Evolutionary conservation across 495 filamentous ascomycete genomes (phyloP), one percentile per base, ranked within the genome.

Genomic region (Elasticomyces elasticus): DNA sequence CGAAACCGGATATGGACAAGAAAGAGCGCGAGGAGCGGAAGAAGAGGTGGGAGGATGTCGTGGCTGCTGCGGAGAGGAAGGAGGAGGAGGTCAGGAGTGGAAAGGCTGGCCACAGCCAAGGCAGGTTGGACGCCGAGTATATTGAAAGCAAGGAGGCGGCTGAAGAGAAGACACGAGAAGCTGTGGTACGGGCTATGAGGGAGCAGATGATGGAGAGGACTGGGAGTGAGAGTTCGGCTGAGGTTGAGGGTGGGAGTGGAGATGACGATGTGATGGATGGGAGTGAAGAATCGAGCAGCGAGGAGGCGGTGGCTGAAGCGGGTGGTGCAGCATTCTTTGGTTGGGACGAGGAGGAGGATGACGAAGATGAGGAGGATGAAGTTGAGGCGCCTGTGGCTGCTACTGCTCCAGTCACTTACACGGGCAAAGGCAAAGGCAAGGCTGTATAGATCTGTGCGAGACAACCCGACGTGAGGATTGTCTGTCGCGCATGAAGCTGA

Each of bases 1-100:
- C 92, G 50, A 96, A 97, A 66, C 92, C 94, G 0, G 92, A 95
- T 52, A 95, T 96, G 89, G 92, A 95, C 52, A 80, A 82, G 62
- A 85, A 84, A 64, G 91, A 95, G 65, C 88, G 89, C 54, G 89
- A 94, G 64, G 84, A 84, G 67, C 78, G 87, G 40, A 74, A 82
- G 42, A 78, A 82, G 66, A 68, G 88, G 42, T 95, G 89, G 86
- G 79, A 91, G 67, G 76, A 86, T 54, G 82, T 96, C 25, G 83
- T 95, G 31, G 87, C 88, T 20, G 72, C 81, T 47, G 83, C 89
- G 1, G 91, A 96, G 64, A 76, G 79, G 49, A 83, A 79, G 56
- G 81, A 91, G 62, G 85, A 90, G 46, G 86, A 94, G 67, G 73
- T 95, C 35, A 81, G 74, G 67, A 75, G 76, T 51, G 85, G 83